Evolutionary conservation across 2,329 filamentous ascomycete genomes (phyloP).

Genomic region (Tolypocladium paradoxum): DNA sequence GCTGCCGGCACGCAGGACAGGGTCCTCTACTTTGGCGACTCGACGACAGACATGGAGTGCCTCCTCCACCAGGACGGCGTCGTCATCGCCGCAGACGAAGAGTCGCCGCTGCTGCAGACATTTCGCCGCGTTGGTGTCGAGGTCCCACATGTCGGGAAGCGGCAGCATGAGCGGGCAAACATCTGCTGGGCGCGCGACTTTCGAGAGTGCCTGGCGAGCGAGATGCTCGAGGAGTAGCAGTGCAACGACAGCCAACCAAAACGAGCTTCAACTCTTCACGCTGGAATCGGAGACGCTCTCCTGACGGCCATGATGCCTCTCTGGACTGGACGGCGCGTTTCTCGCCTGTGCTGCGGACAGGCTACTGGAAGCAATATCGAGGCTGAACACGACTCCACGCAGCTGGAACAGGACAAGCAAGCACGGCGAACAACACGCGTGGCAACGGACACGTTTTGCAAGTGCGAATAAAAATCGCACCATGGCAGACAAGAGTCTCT

Average conservation of each 20-base stretch:
- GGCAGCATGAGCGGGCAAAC: conserved; percentile 1
- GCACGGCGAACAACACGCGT: background rate
- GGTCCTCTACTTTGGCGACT: conserved; percentile 48
- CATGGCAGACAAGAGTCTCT: background rate
- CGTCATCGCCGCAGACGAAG: conserved; percentile 30
- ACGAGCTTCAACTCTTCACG: background rate
- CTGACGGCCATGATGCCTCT: too few species aligned
- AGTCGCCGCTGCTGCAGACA: conserved; percentile 22
- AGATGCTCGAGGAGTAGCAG: conserved; percentile 9
- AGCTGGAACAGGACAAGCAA: background rate
- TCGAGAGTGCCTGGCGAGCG: conserved; percentile 26
- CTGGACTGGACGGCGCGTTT: too few species aligned
- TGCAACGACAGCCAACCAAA: background rate
- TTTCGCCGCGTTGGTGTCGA: conserved; percentile 25
- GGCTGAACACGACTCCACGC: background rate
- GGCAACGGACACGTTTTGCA: background rate
- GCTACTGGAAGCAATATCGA: background rate
- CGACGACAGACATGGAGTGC: conserved; percentile 45
- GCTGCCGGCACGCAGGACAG: conserved; percentile 7
- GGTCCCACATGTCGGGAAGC: conserved; percentile 25
- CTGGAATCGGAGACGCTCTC: background rate
- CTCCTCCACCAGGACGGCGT: conserved; percentile 34
- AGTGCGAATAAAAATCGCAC: background rate
- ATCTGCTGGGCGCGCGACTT: conserved; percentile 34
- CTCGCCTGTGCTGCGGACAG: background rate